Percentiles rank a stretch among this genome's conserved stretches.
These are phyloP conservation scores for Boletales sp. DNA, from an alignment of 768 basidiomycete genomes.

Conservation along the genomic window DNA sequence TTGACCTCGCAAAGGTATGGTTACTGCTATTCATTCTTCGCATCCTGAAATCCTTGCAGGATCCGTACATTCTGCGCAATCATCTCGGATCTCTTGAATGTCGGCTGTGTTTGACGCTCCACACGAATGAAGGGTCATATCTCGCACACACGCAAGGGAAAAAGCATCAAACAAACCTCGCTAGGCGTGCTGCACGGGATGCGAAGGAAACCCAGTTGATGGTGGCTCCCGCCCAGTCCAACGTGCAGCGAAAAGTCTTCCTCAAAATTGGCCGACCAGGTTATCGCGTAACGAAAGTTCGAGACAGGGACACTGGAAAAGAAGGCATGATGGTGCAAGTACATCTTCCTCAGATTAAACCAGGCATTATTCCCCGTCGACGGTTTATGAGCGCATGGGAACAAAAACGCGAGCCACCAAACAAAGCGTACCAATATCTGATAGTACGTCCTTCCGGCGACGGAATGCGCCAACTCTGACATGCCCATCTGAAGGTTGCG, in stretches of 20 bases:
- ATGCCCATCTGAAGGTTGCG: conserved; percentile 62
- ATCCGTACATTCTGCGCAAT: conserved; percentile 98
- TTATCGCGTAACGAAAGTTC: conserved; percentile 94
- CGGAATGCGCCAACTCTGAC: conserved; percentile 27
- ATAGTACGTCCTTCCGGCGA: conserved; percentile 59
- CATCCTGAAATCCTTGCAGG: conserved; percentile 43
- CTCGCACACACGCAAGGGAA: conserved; percentile 99
- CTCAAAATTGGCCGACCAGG: conserved; percentile 96
- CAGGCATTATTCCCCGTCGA: conserved; percentile 76
- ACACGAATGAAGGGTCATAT: conserved; percentile 99
- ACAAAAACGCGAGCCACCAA: conserved; percentile 91
- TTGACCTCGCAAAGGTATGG: conserved; percentile 92
- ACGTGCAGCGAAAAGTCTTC: conserved; percentile 88
- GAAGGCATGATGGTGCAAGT: conserved; percentile 98
- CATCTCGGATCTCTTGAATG: conserved; percentile 98
- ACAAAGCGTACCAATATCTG: conserved; percentile 95
- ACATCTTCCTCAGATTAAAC: conserved; percentile 91
- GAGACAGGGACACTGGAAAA: conserved; percentile 85
- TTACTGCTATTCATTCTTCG: background rate
- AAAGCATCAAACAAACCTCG: conserved; percentile 98
- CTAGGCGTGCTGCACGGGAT: conserved; percentile 94
- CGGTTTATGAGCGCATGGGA: conserved; percentile 99
- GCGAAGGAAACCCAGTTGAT: conserved; percentile 91
- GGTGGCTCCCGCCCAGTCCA: conserved; percentile 78
- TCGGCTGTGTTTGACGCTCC: conserved; percentile 93